A percentile compares a stretch with the other conserved stretches of the same genome.
Evolutionary conservation across 192 early-diverging fungal species (phyloP).

Genomic region (Chytriomyces sp.): DNA sequence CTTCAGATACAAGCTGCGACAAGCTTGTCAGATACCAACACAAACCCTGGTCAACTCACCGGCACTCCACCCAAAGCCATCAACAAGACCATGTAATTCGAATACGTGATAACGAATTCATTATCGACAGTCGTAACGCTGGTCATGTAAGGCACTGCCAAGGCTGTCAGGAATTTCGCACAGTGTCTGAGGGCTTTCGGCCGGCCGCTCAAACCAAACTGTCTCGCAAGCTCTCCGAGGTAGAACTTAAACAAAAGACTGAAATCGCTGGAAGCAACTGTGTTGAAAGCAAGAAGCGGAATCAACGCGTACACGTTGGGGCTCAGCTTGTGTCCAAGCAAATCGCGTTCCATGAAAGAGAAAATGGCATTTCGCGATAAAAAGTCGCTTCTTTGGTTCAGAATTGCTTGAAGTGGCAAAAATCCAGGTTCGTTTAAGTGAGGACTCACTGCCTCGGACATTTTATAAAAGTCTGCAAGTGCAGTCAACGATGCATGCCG

Average conservation of each 20-base stretch:
- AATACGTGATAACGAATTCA: conserved; percentile 44
- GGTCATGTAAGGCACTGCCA: conserved; percentile 46
- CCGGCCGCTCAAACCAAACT: conserved; percentile 43
- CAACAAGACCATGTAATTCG: conserved; percentile 37
- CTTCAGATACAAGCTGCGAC: conserved; percentile 37
- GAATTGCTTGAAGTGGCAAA: conserved; percentile 46
- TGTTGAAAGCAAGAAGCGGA: conserved; percentile 34
- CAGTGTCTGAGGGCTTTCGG: conserved; percentile 48
- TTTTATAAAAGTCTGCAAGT: conserved; percentile 46
- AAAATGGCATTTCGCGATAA: conserved; percentile 46
- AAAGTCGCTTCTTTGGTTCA: conserved; percentile 30
- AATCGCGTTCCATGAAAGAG: conserved; percentile 48
- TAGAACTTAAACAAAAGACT: conserved; percentile 47
- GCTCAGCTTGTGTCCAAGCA: conserved; percentile 37
- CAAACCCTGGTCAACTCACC: conserved; percentile 31
- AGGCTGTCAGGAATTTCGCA: conserved; percentile 46
- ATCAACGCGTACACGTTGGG: conserved; percentile 39
- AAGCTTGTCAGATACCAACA: not conserved
- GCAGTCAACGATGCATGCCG: conserved; percentile 41
- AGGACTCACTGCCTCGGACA: conserved; percentile 35
- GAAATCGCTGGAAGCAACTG: conserved; percentile 42
- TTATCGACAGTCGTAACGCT: conserved; percentile 35
- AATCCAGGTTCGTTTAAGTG: conserved; percentile 32
- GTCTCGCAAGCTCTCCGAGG: conserved; percentile 46
- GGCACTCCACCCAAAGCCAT: conserved; percentile 52